Evolutionary conservation across 2,329 filamentous ascomycete genomes (phyloP).

Genomic region (Fusarium veterinarium): DNA sequence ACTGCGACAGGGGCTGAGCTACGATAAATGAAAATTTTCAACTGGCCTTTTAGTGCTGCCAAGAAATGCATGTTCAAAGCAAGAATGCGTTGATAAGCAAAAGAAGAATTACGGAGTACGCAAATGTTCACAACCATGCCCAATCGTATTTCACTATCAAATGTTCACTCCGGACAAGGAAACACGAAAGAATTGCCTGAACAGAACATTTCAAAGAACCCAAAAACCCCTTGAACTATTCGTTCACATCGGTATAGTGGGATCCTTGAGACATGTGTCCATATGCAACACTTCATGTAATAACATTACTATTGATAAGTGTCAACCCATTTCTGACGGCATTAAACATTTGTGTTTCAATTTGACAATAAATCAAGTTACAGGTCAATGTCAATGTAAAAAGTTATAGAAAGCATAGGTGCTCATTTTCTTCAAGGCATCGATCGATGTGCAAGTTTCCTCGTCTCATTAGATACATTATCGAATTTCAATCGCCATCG

Average conservation of each 20-base stretch:
- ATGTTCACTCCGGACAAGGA: too few relatives aligned
- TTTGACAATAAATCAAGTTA: not conserved
- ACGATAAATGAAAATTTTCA: not conserved
- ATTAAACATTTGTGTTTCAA: not conserved
- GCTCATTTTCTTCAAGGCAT: not conserved
- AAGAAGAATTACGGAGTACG: not conserved
- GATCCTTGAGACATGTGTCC: not conserved
- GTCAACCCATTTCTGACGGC: not conserved
- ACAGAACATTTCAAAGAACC: not conserved
- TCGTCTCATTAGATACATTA: slow-evolving; percentile 31
- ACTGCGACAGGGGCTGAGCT: not conserved
- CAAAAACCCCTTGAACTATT: not conserved
- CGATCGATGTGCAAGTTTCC: not conserved
- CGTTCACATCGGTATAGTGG: not conserved
- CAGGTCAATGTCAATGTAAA: not conserved
- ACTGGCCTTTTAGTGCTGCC: not conserved
- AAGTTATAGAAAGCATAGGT: not conserved
- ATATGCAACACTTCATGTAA: not conserved
- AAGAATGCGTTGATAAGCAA: not conserved
- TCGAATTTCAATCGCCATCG: slow-evolving; percentile 29
- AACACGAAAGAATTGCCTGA: not conserved
- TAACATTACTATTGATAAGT: not conserved
- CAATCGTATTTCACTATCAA: not conserved
- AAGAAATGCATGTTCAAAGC: not conserved
- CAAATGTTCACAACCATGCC: not conserved